Conservation (phyloP, 768 basidiomycete genomes). For the Boletus fagicola region DNA sequence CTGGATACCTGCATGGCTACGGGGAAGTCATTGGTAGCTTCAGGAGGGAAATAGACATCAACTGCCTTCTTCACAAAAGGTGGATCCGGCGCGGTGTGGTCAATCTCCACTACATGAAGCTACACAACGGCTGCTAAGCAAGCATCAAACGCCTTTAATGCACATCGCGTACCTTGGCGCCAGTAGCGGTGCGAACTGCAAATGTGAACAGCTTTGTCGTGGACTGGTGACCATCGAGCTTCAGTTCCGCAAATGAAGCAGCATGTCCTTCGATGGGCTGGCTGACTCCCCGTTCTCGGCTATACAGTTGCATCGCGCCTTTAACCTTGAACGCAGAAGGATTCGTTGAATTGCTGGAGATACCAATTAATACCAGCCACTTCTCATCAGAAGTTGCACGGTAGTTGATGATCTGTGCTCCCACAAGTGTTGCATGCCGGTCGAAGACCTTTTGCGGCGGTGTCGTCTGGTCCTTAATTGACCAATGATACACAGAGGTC, state of each 20-base stretch:
- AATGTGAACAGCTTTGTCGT: slow-evolving; percentile 93
- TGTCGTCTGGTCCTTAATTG: slow-evolving; percentile 69
- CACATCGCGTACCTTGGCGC: slow-evolving; percentile 77
- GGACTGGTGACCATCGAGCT: slow-evolving; percentile 82
- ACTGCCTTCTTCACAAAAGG: slow-evolving; percentile 96
- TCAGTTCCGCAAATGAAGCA: slow-evolving; percentile 90
- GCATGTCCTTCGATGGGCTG: slow-evolving; percentile 99
- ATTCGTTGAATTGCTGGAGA: slow-evolving; percentile 87
- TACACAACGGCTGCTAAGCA: slow-evolving; percentile 33
- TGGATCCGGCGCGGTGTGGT: slow-evolving; percentile 89
- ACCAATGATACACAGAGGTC: slow-evolving; percentile 90
- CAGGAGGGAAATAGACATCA: slow-evolving; percentile 98
- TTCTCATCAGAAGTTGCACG: slow-evolving; percentile 90
- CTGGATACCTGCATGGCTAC: slow-evolving; percentile 99
- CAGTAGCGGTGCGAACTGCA: slow-evolving; percentile 92
- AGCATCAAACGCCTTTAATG: neutral
- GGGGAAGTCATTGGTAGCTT: slow-evolving; percentile 97
- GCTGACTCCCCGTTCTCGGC: slow-evolving; percentile 85
- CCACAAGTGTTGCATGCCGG: slow-evolving; percentile 89
- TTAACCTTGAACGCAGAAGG: slow-evolving; percentile 98
- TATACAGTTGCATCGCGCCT: slow-evolving; percentile 97
- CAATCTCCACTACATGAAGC: slow-evolving; percentile 98
- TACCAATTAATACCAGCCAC: slow-evolving; percentile 96
- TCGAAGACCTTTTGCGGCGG: slow-evolving; percentile 93
- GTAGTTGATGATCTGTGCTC: slow-evolving; percentile 98